Evolutionary conservation across 2,329 filamentous ascomycete genomes (phyloP), one percentile per base, ranked within the genome.

Genomic region (Claviceps digitariae): DNA sequence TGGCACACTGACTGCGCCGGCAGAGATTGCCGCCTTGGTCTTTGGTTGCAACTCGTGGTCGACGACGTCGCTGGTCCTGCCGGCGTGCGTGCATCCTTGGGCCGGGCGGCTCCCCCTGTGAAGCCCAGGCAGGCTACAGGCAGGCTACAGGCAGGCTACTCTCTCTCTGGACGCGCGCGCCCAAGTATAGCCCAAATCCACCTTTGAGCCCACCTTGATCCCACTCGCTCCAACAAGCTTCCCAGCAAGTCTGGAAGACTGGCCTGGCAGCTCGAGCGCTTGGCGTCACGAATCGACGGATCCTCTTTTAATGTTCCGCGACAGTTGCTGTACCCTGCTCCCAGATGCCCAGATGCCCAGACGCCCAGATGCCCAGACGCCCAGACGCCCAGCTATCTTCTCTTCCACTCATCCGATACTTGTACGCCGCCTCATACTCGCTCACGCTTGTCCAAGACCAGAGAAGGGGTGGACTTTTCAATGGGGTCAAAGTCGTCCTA

Each of bases 351-450:
- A 41, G 40, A 20, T 21, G 36, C n/a, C 41, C 34, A 13, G 34
- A 4, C 8, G 27, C 27, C 27, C 27, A 29, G 27, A 29, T 36
- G 34, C 34, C 34, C 34, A 36, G 34, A 13, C 15, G 34, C 34
- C 36, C 36, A 41, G 43, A 48, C n/a, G 50, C 34, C 50, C 34
- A 48, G 40, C 40, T 21, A 23, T 23, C 31, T 29, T 51, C 41
- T 38, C 48, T 44, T 34, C 48, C 49, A 52, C 49, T 48, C 49
- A 25, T 52, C 45, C 46, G 52, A 52, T 46, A 54, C 53, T 52
- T 52, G 48, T 50, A 53, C 54, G 51, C 54, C 51, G 51, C 54
- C 51, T 55, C 38, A 44, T 51, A 12, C 45, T 55, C 54, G 36
- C 44, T 53, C 44, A 29, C 48, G 51, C 43, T 51, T 48, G 36